Evolutionary conservation across 495 filamentous ascomycete genomes (phyloP).

Genomic region (Lasiosphaeria hispida): DNA sequence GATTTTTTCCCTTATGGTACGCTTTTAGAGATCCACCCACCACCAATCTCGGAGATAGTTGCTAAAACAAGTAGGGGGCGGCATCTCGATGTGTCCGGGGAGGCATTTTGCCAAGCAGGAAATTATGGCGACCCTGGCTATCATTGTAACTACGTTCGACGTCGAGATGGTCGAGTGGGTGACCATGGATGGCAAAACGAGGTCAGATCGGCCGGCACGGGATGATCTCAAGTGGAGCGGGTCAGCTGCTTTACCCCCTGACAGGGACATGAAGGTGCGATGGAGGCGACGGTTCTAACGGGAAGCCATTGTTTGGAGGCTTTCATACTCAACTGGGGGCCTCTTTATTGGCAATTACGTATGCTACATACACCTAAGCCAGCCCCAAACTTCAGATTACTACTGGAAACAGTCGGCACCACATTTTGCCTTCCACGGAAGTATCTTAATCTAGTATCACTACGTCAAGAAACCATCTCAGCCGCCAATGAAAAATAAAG

Average conservation of each 20-base stretch:
- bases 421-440: too few species aligned
- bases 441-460: too few species aligned
- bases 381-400: too few species aligned
- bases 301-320: too few species aligned
- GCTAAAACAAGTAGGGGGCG: constrained; percentile 1
- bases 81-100: constrained; percentile 38
- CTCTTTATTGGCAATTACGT: too few species aligned
- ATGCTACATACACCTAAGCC: too few species aligned
- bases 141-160: constrained; percentile 52
- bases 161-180: constrained; percentile 39
- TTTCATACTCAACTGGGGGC: too few species aligned
- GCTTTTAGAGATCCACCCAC: neutral
- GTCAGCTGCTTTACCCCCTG: constrained; percentile 19
- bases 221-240: constrained; percentile 19
- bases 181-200: constrained; percentile 16
- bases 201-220: constrained; percentile 18
- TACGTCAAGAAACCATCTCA: too few species aligned
- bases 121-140: constrained; percentile 45
- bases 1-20: constrained; percentile 8
- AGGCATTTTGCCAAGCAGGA: constrained; percentile 38
- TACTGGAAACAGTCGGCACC: too few species aligned
- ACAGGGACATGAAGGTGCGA: constrained; percentile 27
- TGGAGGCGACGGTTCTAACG: constrained; percentile 21
- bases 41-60: neutral
- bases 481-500: too few species aligned